Evolutionary conservation across 2,329 filamentous ascomycete genomes (phyloP).

Genomic region (Ophiostoma pallidulum): DNA sequence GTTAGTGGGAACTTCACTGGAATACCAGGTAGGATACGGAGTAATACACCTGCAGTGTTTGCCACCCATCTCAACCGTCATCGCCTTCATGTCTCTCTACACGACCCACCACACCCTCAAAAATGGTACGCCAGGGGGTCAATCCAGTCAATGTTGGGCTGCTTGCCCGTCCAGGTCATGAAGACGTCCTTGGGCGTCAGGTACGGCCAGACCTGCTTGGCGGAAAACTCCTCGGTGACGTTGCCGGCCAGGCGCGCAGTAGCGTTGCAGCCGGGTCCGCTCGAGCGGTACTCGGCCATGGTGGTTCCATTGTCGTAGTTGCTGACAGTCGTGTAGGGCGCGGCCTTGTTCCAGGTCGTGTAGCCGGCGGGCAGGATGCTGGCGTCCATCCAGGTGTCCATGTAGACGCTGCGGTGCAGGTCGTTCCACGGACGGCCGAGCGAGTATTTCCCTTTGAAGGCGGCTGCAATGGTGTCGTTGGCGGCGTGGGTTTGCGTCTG

Average conservation of each 20-base stretch:
- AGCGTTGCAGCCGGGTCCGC: conserved; percentile 45
- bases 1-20: too few species aligned
- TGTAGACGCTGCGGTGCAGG: conserved; percentile 47
- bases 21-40: too few species aligned
- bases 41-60: too few species aligned
- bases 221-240: conserved; percentile 20
- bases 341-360: conserved; percentile 20
- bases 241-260: conserved; percentile 30
- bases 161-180: conserved; percentile 12
- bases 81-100: too few species aligned
- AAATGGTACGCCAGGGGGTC: conserved; percentile 16
- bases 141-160: conserved; percentile 16
- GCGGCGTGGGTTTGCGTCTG: conserved; percentile 43
- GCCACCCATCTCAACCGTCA: too few species aligned
- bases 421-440: conserved; percentile 56
- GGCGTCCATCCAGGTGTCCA: conserved; percentile 41
- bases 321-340: too few species aligned
- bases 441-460: conserved; percentile 38
- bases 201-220: conserved; percentile 25
- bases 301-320: conserved; percentile 37
- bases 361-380: conserved; percentile 46
- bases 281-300: conserved; percentile 45
- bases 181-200: conserved; percentile 19
- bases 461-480: conserved; percentile 35
- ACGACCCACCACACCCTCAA: too few species aligned